Percentiles rank a stretch among this genome's conserved stretches.
Evolutionary conservation across 345 rosid genomes (phyloP).

Genomic region (Carallia pectinifolia): DNA sequence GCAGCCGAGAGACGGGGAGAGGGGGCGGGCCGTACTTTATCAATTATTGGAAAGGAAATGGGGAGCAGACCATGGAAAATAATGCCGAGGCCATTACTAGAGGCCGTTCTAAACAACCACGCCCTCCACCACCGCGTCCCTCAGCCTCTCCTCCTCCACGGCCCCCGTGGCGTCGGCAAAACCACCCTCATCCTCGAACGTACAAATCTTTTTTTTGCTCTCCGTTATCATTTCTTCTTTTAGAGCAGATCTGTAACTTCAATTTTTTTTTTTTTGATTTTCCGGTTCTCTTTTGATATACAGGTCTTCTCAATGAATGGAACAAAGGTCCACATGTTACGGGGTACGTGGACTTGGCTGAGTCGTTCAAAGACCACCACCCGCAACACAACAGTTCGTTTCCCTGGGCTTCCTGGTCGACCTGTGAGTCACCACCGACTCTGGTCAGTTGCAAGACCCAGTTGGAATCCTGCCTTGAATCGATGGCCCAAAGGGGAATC

Average conservation of each 20-base stretch:
- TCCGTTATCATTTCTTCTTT: neutral
- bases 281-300: neutral
- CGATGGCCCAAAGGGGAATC: conserved; percentile 68
- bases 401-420: conserved; percentile 92
- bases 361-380: conserved; percentile 69
- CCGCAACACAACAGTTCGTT: conserved; percentile 60
- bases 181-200: conserved; percentile 90
- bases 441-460: conserved; percentile 62
- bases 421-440: conserved; percentile 51
- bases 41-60: conserved; percentile 36
- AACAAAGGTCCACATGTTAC: conserved; percentile 83
- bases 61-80: conserved; percentile 84
- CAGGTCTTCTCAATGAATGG: conserved; percentile 84
- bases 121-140: conserved; percentile 93
- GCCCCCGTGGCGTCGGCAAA: conserved; percentile 98
- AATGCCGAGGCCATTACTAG: conserved; percentile 76
- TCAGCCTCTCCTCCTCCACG: conserved; percentile 92
- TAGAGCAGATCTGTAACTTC: neutral
- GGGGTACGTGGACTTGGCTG: conserved; percentile 88
- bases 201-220: conserved; percentile 12
- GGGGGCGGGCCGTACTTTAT: too few species aligned
- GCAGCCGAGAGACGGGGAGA: neutral
- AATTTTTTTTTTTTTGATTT: neutral
- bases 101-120: conserved; percentile 84
- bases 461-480: conserved; percentile 87